Conservation (phyloP, 2,329 filamentous ascomycete species). For the Dactylonectria macrodidyma region DNA sequence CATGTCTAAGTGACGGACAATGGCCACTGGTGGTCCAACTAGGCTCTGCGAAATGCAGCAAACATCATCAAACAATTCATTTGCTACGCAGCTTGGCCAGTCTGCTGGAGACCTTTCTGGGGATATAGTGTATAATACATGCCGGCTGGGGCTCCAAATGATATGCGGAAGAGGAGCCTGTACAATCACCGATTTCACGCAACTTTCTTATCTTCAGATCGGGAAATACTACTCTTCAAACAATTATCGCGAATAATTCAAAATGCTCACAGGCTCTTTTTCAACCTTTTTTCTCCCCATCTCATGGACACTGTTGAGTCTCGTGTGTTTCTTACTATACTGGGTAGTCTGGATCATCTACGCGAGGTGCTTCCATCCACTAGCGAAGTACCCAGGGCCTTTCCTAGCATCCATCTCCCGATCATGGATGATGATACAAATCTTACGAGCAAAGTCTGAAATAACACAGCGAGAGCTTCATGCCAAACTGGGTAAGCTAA, state of each 20-base stretch:
- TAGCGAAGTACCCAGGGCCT: constrained; percentile 14
- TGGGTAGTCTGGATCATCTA: constrained; percentile 21
- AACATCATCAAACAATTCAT: too few relatives aligned
- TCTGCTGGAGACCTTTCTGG: too few relatives aligned
- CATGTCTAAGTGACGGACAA: neutral
- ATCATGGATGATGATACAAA: constrained; percentile 6
- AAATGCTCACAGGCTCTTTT: neutral
- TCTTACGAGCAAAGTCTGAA: neutral
- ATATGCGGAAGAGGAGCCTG: neutral
- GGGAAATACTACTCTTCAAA: neutral
- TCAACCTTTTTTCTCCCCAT: too few relatives aligned
- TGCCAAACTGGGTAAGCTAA: neutral
- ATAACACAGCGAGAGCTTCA: constrained; percentile 13
- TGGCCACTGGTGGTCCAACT: neutral
- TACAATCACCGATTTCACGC: neutral
- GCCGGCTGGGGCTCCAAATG: too few relatives aligned
- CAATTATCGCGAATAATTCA: neutral
- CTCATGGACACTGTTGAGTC: neutral
- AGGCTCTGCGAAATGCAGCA: neutral
- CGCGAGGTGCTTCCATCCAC: constrained; percentile 13
- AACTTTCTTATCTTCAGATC: neutral
- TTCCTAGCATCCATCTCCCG: constrained; percentile 19
- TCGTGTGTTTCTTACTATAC: neutral
- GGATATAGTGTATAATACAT: too few relatives aligned
- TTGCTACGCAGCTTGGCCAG: too few relatives aligned